Percentiles rank a stretch among this genome's conserved stretches.
Evolutionary conservation across 139 green algal species (phyloP).

Genomic region (Chlamydomonas sp.): DNA sequence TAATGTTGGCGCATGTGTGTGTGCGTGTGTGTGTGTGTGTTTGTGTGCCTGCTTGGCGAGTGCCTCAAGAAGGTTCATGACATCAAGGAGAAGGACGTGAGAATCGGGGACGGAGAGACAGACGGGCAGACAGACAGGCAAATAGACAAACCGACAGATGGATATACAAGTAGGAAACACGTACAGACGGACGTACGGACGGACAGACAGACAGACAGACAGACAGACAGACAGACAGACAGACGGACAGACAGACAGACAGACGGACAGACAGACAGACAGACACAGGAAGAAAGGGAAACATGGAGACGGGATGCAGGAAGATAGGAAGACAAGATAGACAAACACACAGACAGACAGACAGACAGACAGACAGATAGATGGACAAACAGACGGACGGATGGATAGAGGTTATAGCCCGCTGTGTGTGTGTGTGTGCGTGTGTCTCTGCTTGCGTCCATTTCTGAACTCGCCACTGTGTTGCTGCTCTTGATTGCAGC

Average conservation of each 20-base stretch:
- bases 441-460: too few relatives aligned
- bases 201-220: not conserved
- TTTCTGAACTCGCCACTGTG: too few relatives aligned
- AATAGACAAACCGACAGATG: not conserved
- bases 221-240: not conserved
- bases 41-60: constrained; percentile 88
- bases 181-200: not conserved
- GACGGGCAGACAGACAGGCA: too few relatives aligned
- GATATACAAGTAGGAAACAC: not conserved
- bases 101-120: constrained; percentile 7
- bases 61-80: constrained; percentile 72
- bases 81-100: constrained; percentile 37
- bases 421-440: too few relatives aligned
- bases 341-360: not conserved
- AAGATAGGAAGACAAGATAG: not conserved
- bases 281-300: too few relatives aligned
- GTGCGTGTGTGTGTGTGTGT: too few relatives aligned
- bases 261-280: too few relatives aligned
- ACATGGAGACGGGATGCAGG: not conserved
- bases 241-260: too few relatives aligned
- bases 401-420: too few relatives aligned
- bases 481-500: too few relatives aligned
- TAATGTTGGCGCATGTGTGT: too few relatives aligned
- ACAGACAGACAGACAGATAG: not conserved
- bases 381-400: too few relatives aligned